Conservation (phyloP, 1,284 basidiomycete genomes). For the Ustilago tritici region DNA sequence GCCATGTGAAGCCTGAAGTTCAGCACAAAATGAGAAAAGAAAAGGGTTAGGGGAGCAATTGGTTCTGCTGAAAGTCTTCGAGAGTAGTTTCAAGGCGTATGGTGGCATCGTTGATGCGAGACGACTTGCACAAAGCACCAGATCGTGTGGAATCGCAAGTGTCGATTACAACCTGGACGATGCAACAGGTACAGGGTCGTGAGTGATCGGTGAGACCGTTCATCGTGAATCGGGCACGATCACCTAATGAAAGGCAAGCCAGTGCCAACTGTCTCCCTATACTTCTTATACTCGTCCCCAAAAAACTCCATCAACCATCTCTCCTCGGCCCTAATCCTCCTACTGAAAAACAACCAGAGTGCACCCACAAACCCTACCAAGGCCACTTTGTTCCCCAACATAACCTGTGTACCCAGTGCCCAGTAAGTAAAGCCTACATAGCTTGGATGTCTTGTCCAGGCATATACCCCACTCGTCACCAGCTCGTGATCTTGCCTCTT, state of each 20-base stretch:
- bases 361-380: conserved; percentile 77
- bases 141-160: too few relatives aligned
- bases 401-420: conserved; percentile 93
- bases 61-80: too few relatives aligned
- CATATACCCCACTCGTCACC: conserved; percentile 64
- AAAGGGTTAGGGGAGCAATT: too few relatives aligned
- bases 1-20: too few relatives aligned
- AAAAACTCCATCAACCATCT: conserved; percentile 81
- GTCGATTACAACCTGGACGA: too few relatives aligned
- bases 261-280: conserved; percentile 78
- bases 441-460: conserved; percentile 86
- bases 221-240: background rate
- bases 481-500: conserved; percentile 63
- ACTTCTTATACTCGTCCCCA: conserved; percentile 80
- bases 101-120: too few relatives aligned
- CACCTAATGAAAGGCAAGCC: conserved; percentile 73
- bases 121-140: too few relatives aligned
- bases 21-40: too few relatives aligned
- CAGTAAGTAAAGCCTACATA: conserved; percentile 98
- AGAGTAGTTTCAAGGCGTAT: too few relatives aligned
- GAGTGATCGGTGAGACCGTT: too few relatives aligned
- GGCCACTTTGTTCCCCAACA: conserved; percentile 86
- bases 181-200: too few relatives aligned
- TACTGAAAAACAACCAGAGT: conserved; percentile 87
- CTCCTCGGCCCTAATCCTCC: conserved; percentile 85